Evolutionary conservation across 805 yeast species (phyloP), one percentile per base, ranked within the genome.

Genomic region (Monosporozyma siamensis): DNA sequence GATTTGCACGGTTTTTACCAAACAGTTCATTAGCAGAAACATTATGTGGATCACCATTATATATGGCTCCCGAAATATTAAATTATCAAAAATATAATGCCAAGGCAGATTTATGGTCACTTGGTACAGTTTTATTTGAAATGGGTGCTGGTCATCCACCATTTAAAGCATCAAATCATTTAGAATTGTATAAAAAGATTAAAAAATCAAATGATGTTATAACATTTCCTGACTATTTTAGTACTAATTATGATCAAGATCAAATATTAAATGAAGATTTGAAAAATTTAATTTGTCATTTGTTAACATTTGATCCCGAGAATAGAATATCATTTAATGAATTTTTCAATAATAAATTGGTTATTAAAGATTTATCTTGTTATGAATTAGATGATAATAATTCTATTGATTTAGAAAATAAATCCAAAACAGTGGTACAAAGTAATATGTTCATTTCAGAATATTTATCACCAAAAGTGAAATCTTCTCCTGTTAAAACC

Each of bases 111-210:
- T 65, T 92, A 49, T 92, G 98, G 98, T 88, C 97, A 6, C 95
- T 90, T 4, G 98, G 98, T 3, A 94, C 97, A 1, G 97, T 92
- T 1, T 67, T 89, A 10, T 92, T 81, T 63, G 98, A 92, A 63
- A 89, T 92, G 96, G 75, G 85, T 10, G 88, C 85, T 24, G 97
- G 97, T n/a, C 82, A 76, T 61, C 96, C 98, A 1, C 98, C 98
- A 0, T 92, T 89, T 61, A 78, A 83, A 50, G 97, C 98, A 3
- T 78, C 83, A 4, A 92, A 92, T 58, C 97, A 90, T 60, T 79
- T 92, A 48, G 97, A 90, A 58, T 71, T 92, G 43, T 73, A 85
- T 55, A 80, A 84, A 61, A 85, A 81, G 56, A 92, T 92, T 51
- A 95, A 89, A 58, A 78, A 75, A 53, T 74, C 86, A 1, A 80